Evolutionary conservation across 371 early-diverging fungal species (phyloP).

Genomic region (Gilbertella persicaria): DNA sequence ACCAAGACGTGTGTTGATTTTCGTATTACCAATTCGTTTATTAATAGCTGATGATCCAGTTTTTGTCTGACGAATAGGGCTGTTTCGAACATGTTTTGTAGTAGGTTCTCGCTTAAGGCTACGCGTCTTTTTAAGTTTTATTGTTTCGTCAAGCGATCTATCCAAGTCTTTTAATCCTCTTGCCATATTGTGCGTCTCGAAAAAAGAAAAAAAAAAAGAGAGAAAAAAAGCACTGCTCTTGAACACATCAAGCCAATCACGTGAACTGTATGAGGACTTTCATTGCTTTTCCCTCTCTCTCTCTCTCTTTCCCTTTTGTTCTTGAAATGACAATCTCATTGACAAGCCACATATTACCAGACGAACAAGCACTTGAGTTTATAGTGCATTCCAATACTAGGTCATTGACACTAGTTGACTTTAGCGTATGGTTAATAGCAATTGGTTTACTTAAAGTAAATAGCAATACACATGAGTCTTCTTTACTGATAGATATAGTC

Average conservation of each 20-base stretch:
- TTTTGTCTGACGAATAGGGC: too few relatives aligned
- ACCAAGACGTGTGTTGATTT: neutral
- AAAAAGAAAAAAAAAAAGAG: neutral
- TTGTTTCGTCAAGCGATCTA: slow-evolving; percentile 21
- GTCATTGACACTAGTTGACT: slow-evolving; percentile 6
- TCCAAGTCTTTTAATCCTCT: slow-evolving; percentile 18
- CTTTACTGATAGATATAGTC: too few relatives aligned
- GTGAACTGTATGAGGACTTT: too few relatives aligned
- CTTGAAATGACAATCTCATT: slow-evolving; percentile 3
- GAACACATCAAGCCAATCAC: too few relatives aligned
- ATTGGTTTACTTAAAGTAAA: neutral
- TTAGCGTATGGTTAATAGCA: neutral
- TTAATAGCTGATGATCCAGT: neutral
- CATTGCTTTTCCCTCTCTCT: too few relatives aligned
- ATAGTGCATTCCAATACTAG: slow-evolving; percentile 1
- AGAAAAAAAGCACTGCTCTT: too few relatives aligned
- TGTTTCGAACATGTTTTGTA: too few relatives aligned
- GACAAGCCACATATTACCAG: slow-evolving; percentile 27
- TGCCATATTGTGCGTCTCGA: slow-evolving; percentile 4
- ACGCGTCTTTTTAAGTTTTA: slow-evolving; percentile 8
- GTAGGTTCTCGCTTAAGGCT: neutral
- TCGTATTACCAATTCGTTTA: neutral
- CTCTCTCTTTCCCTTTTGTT: too few relatives aligned
- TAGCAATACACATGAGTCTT: slow-evolving; percentile 1
- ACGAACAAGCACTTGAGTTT: slow-evolving; percentile 26